phyloP scores from a whole-genome alignment of 1,284 basidiomycete genomes.

The Heterobasidion parviporum region DNA sequence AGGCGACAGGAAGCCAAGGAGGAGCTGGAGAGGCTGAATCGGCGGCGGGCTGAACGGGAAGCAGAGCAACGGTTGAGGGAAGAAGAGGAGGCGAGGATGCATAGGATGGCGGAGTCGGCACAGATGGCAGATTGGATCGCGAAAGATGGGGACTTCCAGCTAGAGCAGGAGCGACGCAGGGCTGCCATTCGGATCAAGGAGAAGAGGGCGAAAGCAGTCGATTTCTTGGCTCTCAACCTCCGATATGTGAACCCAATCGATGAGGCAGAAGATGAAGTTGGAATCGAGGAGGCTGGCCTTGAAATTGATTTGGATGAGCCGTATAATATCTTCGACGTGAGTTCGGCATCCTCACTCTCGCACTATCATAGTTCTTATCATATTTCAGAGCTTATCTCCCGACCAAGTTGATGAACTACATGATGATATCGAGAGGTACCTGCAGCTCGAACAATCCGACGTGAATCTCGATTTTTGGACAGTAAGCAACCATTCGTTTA shows the following conservation, averaged over 20 bases:
- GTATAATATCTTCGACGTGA: conserved; percentile 90
- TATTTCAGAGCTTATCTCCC: conserved; percentile 67
- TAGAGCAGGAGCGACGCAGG: conserved; percentile 87
- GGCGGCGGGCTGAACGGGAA: conserved; percentile 86
- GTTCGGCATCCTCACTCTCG: conserved; percentile 18
- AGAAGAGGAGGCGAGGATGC: conserved; percentile 87
- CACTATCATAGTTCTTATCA: conserved; percentile 13
- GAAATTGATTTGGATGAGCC: conserved; percentile 99
- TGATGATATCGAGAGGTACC: conserved; percentile 89
- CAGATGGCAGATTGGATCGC: conserved; percentile 98
- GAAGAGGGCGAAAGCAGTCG: conserved; percentile 92
- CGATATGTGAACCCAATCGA: conserved; percentile 72
- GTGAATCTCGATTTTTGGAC: conserved; percentile 97
- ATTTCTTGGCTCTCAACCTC: conserved; percentile 90
- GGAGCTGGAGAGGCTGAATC: conserved; percentile 89
- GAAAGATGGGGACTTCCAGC: conserved; percentile 95
- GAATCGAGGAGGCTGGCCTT: conserved; percentile 73
- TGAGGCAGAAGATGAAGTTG: conserved; percentile 62
- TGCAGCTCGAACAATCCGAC: conserved; percentile 79
- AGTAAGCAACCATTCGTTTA: conserved; percentile 35
- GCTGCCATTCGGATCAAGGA: conserved; percentile 94
- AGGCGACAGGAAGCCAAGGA: conserved; percentile 88
- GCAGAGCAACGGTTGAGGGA: conserved; percentile 82
- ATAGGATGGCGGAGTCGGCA: conserved; percentile 84
- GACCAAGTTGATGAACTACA: conserved; percentile 91